Conservation (phyloP, 2,329 filamentous ascomycete species). For the Diaporthe sp. region DNA sequence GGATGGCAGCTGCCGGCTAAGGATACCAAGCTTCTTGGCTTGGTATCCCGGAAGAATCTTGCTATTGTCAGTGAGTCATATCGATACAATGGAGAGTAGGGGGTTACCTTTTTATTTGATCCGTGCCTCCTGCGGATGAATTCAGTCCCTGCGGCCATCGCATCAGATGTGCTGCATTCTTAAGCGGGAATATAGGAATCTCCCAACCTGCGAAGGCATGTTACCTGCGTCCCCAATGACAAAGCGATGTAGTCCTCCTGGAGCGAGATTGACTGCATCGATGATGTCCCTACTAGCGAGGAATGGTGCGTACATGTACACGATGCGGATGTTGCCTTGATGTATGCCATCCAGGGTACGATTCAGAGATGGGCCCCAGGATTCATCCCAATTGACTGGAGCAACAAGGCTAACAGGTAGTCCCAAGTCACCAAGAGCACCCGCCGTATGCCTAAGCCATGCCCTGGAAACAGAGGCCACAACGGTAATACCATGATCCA, state of each 20-base stretch:
- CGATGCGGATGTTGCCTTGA: neutral
- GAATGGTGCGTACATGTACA: neutral
- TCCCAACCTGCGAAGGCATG: too few relatives aligned
- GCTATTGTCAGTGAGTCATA: neutral
- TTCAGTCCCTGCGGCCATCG: neutral
- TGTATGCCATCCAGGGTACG: neutral
- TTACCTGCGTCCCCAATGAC: neutral
- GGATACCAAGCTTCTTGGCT: neutral
- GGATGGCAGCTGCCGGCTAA: neutral
- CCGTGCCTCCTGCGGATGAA: too few relatives aligned
- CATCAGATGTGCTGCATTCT: neutral
- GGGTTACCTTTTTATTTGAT: too few relatives aligned
- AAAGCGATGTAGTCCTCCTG: neutral
- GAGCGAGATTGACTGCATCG: neutral
- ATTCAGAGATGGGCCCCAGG: rapidly evolving
- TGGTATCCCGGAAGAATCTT: neutral
- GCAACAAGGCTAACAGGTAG: neutral
- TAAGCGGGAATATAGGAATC: too few relatives aligned
- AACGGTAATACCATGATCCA: neutral
- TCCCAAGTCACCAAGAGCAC: neutral
- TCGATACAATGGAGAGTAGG: neutral
- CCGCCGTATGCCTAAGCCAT: too few relatives aligned
- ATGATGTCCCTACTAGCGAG: neutral
- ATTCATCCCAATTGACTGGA: neutral
- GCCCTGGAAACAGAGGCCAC: neutral